Base-by-base conservation (phyloP, 352 stramenopile genomes). In the Paralagenidium karlingii region DNA sequence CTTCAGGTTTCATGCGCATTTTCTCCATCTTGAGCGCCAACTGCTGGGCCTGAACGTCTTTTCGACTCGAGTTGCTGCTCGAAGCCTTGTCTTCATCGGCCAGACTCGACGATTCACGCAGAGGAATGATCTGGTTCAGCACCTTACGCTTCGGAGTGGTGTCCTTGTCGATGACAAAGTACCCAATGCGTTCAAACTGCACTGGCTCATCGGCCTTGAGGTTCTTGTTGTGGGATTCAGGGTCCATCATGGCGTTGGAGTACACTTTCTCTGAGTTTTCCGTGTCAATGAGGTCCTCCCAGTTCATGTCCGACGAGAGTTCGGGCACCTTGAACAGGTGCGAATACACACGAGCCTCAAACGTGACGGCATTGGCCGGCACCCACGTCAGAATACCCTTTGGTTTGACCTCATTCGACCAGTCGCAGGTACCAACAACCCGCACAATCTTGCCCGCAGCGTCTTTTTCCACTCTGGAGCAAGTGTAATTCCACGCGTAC, bases 151-250 rank as follows among this genome's bases (percentile, higher is more conserved):
- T 82, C 24, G 74, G 47, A 3, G 79, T 93, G 39, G 92, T 96
- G 62, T 98, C 94, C 44, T 87, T 68, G 64, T 99, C 96, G 8
- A 86, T 68, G 24, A 96, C 90, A 69, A 99, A 99, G 69, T 98
- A 99, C 18, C 95, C 96, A 6, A 99, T 64, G 27, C 95, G 82
- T 60, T 99, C 95, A 62, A 99, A 97, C 70, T 99, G 94, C 47
- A 98, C 83, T 19, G 87, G 67, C 12, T 66, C 47, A 41, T 78
- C 79, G 29, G 69, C 48, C 29, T 40, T 39, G 19, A 79, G 22
- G 37, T 57, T 80, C 40, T 64, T 70, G 24, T 49, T 51, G 29
- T 54, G 73, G 25, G 71, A 82, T 51, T 74, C 71, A 0, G 64
- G 58, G 31, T 97, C 91, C 32, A 98, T 59, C n/a, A 89, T 74